Percentiles rank a stretch among this genome's conserved stretches.
phyloP scores from a whole-genome alignment of 163 green algal genomes.

The Chlorella variabilis region DNA sequence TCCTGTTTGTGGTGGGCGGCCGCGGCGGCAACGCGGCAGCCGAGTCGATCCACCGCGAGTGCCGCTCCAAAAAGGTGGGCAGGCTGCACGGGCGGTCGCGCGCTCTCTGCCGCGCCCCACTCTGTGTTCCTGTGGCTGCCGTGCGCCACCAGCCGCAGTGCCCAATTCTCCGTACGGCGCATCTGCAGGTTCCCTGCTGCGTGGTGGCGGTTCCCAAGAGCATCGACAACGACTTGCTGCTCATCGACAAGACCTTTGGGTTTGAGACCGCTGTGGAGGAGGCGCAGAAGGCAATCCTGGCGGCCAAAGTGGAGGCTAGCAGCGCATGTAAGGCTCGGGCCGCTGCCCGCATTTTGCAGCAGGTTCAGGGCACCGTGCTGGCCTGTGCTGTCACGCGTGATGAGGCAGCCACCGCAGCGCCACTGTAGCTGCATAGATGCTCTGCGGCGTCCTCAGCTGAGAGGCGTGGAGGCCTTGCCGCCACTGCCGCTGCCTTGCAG shows the following conservation, averaged over 20 bases:
- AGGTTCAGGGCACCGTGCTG: too few species aligned
- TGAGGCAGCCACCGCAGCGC: too few species aligned
- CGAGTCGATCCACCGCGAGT: constrained; percentile 79
- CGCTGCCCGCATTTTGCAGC: background rate
- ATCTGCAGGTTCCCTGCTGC: constrained; percentile 70
- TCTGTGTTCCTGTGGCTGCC: background rate
- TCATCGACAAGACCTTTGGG: constrained; percentile 93
- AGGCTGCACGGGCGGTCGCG: too few species aligned
- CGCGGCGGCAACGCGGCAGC: constrained; percentile 95
- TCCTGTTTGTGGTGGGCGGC: constrained; percentile 96
- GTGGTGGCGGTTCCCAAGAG: constrained; percentile 91
- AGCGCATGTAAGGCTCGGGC: constrained; percentile 40
- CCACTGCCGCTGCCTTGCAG: constrained; percentile 6
- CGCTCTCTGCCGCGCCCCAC: background rate
- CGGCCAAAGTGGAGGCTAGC: constrained; percentile 81
- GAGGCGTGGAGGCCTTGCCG: too few species aligned
- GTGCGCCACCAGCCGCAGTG: too few species aligned
- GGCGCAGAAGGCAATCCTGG: constrained; percentile 85
- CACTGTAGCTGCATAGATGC: too few species aligned
- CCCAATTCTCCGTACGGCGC: too few species aligned
- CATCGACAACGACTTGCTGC: constrained; percentile 95
- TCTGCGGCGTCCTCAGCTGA: too few species aligned
- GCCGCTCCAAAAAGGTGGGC: constrained; percentile 2
- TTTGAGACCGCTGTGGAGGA: constrained; percentile 98
- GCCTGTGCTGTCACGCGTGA: too few species aligned